Percentiles rank a stretch among this genome's conserved stretches.
phyloP scores from a whole-genome alignment of 768 basidiomycete species.

The Strobilomyces dryophilus region DNA sequence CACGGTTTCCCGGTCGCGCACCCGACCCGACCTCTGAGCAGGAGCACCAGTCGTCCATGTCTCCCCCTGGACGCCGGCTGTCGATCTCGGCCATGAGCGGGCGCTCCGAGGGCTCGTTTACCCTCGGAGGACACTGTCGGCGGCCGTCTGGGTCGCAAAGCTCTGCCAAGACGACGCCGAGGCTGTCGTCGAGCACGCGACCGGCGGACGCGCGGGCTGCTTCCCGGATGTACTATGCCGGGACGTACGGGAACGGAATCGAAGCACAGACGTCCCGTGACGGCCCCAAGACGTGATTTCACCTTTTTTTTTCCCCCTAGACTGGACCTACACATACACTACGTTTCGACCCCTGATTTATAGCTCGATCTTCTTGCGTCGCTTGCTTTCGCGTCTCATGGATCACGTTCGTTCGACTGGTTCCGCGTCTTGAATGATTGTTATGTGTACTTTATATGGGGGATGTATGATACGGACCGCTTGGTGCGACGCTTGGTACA shows the following conservation, averaged over 20 bases:
- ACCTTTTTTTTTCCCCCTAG: background rate
- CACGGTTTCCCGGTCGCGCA: slow-evolving; percentile 42
- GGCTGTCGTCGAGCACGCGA: slow-evolving; percentile 14
- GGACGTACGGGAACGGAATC: slow-evolving; percentile 18
- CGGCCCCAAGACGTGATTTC: slow-evolving; percentile 24
- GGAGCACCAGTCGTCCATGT: slow-evolving; percentile 37
- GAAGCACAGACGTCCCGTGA: slow-evolving; percentile 17
- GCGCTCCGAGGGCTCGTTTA: slow-evolving; percentile 39
- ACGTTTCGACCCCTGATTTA: slow-evolving; percentile 26
- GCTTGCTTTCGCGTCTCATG: slow-evolving; percentile 21
- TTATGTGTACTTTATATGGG: slow-evolving; percentile 28
- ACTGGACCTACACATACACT: slow-evolving; percentile 15
- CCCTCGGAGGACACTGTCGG: slow-evolving; percentile 19
- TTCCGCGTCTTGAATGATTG: slow-evolving; percentile 14
- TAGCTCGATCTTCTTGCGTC: slow-evolving; percentile 23
- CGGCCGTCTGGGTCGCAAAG: slow-evolving; percentile 10
- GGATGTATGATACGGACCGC: slow-evolving; percentile 22
- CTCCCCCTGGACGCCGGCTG: slow-evolving; percentile 43
- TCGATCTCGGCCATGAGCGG: slow-evolving; percentile 40
- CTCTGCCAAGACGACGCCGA: slow-evolving; percentile 20
- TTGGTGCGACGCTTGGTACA: background rate
- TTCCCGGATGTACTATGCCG: slow-evolving; percentile 18
- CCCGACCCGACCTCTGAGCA: slow-evolving; percentile 40
- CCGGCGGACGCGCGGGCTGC: slow-evolving; percentile 20
- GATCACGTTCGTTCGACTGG: background rate